Conservation (phyloP, 1,284 basidiomycete species). For the Ceratobasidium sp. region DNA sequence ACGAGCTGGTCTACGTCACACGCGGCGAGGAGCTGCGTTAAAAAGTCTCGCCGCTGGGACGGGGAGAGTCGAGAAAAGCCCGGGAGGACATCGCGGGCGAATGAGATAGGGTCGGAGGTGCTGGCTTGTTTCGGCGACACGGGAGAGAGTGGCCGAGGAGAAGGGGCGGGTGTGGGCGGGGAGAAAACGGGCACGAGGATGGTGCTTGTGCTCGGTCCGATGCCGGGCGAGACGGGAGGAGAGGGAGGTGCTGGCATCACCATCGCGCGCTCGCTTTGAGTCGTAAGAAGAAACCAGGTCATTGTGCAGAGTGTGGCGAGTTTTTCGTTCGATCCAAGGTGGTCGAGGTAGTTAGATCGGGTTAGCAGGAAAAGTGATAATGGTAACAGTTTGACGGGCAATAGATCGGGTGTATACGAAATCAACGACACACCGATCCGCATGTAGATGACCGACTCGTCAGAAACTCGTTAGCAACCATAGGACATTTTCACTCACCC, state of each 20-base stretch:
- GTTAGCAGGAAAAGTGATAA: not conserved
- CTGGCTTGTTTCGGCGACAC: slow-evolving; percentile 31
- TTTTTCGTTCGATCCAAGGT: not conserved
- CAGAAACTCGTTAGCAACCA: too few species aligned
- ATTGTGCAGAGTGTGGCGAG: not conserved
- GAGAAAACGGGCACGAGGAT: slow-evolving; percentile 63
- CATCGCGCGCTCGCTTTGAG: slow-evolving; percentile 24
- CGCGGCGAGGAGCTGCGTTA: slow-evolving; percentile 72
- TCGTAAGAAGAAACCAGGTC: not conserved
- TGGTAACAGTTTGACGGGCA: not conserved
- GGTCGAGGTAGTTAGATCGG: not conserved
- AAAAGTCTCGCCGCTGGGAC: slow-evolving; percentile 69
- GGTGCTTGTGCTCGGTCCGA: slow-evolving; percentile 13
- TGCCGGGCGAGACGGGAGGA: slow-evolving; percentile 33
- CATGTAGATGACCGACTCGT: too few species aligned
- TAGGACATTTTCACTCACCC: slow-evolving; percentile 28
- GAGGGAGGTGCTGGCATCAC: slow-evolving; percentile 25
- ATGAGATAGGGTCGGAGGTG: slow-evolving; percentile 49
- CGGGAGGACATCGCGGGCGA: slow-evolving; percentile 50
- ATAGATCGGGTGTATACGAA: slow-evolving; percentile 9
- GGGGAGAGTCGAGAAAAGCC: slow-evolving; percentile 58
- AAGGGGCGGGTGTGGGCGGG: slow-evolving; percentile 79
- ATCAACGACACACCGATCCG: not conserved
- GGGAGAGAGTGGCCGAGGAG: slow-evolving; percentile 61
- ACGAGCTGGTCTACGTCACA: slow-evolving; percentile 83